phyloP scores from a whole-genome alignment of 768 basidiomycete species.

The Lentinus brumalis region DNA sequence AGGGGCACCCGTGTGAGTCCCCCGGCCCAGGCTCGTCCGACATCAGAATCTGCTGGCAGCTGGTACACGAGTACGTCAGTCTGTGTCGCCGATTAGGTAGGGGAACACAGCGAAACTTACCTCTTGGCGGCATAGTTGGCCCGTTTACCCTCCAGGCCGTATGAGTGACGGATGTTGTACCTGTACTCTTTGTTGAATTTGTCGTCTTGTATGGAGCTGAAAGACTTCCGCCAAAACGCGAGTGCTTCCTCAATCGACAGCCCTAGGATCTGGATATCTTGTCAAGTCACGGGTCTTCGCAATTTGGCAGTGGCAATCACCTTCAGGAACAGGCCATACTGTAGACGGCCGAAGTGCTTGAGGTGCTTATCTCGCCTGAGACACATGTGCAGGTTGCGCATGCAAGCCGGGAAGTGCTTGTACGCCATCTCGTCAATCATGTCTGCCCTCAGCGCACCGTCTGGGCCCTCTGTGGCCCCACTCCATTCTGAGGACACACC shows the following conservation, averaged over 20 bases:
- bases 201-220: slow-evolving; percentile 80
- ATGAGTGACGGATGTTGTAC: slow-evolving; percentile 96
- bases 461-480: slow-evolving; percentile 50
- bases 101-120: slow-evolving; percentile 37
- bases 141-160: slow-evolving; percentile 91
- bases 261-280: slow-evolving; percentile 72
- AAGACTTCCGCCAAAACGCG: slow-evolving; percentile 90
- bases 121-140: slow-evolving; percentile 94
- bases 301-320: slow-evolving; percentile 40
- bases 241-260: slow-evolving; percentile 93
- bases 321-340: slow-evolving; percentile 96
- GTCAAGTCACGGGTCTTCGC: neutral
- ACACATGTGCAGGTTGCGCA: slow-evolving; percentile 86
- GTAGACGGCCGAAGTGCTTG: slow-evolving; percentile 88
- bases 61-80: slow-evolving; percentile 32
- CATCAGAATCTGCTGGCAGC: slow-evolving; percentile 88
- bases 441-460: slow-evolving; percentile 82
- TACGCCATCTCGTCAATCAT: slow-evolving; percentile 88
- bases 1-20: slow-evolving; percentile 89
- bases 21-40: slow-evolving; percentile 63
- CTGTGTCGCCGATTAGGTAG: no score
- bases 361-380: slow-evolving; percentile 80
- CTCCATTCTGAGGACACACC: slow-evolving; percentile 88
- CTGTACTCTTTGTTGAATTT: slow-evolving; percentile 97
- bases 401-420: slow-evolving; percentile 94